Base-by-base conservation (phyloP, 2,329 filamentous ascomycete genomes). In the Thelonectria olida region DNA sequence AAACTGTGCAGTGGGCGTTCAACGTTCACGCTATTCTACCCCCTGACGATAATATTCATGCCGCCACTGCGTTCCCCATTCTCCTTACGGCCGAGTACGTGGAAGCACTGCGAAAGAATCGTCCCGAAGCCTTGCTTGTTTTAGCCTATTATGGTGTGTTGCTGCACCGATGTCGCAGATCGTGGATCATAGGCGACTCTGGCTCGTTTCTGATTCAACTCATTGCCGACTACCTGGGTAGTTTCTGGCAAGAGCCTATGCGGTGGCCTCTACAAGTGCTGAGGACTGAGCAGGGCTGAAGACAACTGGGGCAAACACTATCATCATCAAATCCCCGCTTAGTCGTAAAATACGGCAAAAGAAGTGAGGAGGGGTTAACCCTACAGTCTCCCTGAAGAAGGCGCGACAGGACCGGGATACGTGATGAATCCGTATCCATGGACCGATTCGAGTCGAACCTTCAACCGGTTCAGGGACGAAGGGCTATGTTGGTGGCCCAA, bases 101-200 rank as follows among this genome's bases (percentile, higher is more conserved):
- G 39, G 73, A 78, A 7, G 67, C 75, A 17, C 65, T 81, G 27
- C 70, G 72, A 15, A 73, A 74, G 25, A 67, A 74, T n/a, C 72
- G 73, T 1, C 78, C 79, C 1, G 79, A 80, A 48, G 79, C 79
- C 7, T 71, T 85, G 22, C 72, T 83, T 10, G 76, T 85, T 7
- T 69, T 86, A 20, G 82, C 81, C 6, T 79, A 85, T 64, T 84
- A 83, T 59, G 82, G 81, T 10, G 76, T 83, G 4, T 65, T 85
- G 41, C 71, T 85, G n/a, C 79, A 83, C 61, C 74, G 73, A 13
- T 78, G 75, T 39, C 72, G 77, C 8, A 61, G 68, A 5, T 69
- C 73, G 34, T 83, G 81, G 81, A 71, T 80, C 23, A 74, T 81
- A 64, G 76, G 72, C 5, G 69, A 71, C 50, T 72, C 72, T 2